These are phyloP conservation scores for Lactarius pseudohatsudake DNA, from an alignment of 768 basidiomycete species.

Conservation along the genomic window DNA sequence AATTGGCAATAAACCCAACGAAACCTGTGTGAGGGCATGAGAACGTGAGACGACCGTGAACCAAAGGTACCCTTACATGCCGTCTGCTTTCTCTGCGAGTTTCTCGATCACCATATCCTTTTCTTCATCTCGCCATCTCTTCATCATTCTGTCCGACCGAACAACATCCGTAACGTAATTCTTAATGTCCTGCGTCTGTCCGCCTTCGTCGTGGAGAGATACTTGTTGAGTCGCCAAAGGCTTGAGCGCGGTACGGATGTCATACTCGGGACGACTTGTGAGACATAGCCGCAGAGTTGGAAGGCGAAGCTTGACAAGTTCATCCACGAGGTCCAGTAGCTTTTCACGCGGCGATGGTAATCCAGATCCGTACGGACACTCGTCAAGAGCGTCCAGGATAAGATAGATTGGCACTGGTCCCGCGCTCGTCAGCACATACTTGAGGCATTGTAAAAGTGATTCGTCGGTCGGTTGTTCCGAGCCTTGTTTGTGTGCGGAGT, in stretches of 20 bases:
- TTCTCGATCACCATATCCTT: neutral
- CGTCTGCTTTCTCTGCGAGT: neutral
- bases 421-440: neutral
- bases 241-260: neutral
- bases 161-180: neutral
- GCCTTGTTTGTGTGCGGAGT: neutral
- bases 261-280: neutral
- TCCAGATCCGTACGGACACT: neutral
- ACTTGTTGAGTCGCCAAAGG: neutral
- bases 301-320: neutral
- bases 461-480: neutral
- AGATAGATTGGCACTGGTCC: neutral
- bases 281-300: neutral
- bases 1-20: neutral
- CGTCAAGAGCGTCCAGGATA: slow-evolving; percentile 2
- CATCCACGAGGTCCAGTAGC: neutral
- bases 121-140: neutral
- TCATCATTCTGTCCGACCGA: neutral
- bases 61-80: neutral
- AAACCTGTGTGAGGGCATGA: neutral
- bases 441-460: neutral
- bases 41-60: neutral
- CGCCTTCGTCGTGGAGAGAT: neutral
- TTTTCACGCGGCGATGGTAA: neutral
- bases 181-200: neutral